phyloP scores from a whole-genome alignment of 1,284 basidiomycete species.

The Boletus hoseneyae region DNA sequence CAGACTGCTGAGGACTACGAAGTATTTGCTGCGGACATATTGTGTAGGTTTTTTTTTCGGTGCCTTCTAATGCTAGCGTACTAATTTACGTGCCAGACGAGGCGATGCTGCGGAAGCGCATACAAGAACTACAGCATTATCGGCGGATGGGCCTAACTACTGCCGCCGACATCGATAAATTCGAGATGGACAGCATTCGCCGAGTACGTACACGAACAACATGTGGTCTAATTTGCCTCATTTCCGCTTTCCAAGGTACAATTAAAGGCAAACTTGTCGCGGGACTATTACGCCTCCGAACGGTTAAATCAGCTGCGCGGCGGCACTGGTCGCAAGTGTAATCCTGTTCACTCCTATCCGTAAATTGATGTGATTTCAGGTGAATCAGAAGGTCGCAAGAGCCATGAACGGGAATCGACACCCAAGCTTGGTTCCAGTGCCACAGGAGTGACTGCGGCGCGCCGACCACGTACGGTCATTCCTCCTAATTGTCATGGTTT shows the following conservation, averaged over 20 bases:
- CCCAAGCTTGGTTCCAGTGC: conserved; percentile 42
- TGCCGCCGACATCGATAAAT: conserved; percentile 84
- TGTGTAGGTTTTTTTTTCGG: conserved; percentile 57
- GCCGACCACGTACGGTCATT: conserved; percentile 46
- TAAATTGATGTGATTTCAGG: conserved; percentile 23
- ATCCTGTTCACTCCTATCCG: conserved; percentile 1
- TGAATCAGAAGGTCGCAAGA: conserved; percentile 50
- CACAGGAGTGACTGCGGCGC: conserved; percentile 38
- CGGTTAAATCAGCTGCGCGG: conserved; percentile 45
- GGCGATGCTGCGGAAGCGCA: conserved; percentile 77
- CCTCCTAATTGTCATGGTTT: neutral
- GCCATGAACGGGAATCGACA: conserved; percentile 57
- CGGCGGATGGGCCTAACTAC: conserved; percentile 81
- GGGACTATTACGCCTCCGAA: conserved; percentile 55
- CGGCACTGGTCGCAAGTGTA: conserved; percentile 46
- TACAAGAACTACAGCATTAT: conserved; percentile 87
- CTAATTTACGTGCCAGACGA: conserved; percentile 56
- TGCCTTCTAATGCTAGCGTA: no score
- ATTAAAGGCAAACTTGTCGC: conserved; percentile 53
- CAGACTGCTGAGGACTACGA: conserved; percentile 95
- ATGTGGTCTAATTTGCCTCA: neutral
- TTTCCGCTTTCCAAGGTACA: conserved; percentile 41
- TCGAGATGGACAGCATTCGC: conserved; percentile 71
- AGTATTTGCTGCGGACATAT: conserved; percentile 81
- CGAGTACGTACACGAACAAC: conserved; percentile 47